These are phyloP conservation scores for Papilionanthe hybrid DNA, from an alignment of 116 monocot species.

Conservation along the genomic window DNA sequence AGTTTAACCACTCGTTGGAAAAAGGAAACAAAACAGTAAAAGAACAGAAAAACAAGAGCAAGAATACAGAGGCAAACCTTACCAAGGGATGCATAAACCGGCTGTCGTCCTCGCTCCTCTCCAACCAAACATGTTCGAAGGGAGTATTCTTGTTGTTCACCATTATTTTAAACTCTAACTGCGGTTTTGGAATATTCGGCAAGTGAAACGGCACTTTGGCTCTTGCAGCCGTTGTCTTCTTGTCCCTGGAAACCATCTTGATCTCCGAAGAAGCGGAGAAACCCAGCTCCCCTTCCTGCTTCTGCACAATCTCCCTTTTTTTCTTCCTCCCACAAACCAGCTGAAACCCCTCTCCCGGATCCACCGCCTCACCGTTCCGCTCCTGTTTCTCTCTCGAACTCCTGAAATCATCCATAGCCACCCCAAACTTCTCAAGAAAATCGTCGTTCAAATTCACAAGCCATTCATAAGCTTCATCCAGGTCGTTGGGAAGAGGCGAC, in stretches of 20 bases:
- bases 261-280: slow-evolving; percentile 24
- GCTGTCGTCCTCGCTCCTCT: slow-evolving; percentile 65
- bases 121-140: slow-evolving; percentile 90
- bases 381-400: slow-evolving; percentile 45
- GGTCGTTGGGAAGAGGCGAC: slow-evolving; percentile 41
- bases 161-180: slow-evolving; percentile 59
- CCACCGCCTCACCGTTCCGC: slow-evolving; percentile 12
- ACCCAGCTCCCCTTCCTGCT: slow-evolving; percentile 11
- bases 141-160: slow-evolving; percentile 78
- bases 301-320: background rate
- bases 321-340: slow-evolving; percentile 60
- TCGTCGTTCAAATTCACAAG: slow-evolving; percentile 81
- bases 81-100: slow-evolving; percentile 81
- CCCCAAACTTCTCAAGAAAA: slow-evolving; percentile 52
- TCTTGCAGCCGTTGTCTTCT: slow-evolving; percentile 22
- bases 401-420: slow-evolving; percentile 73
- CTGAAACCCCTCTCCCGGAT: slow-evolving; percentile 59
- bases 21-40: slow-evolving; percentile 6
- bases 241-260: slow-evolving; percentile 67
- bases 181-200: slow-evolving; percentile 60
- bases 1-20: too few relatives aligned
- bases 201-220: slow-evolving; percentile 82
- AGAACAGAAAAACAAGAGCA: background rate
- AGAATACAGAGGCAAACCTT: slow-evolving; percentile 11
- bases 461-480: slow-evolving; percentile 70